phyloP scores from a whole-genome alignment of 1,139 yeast species.

The Yamadazyma sp. region DNA sequence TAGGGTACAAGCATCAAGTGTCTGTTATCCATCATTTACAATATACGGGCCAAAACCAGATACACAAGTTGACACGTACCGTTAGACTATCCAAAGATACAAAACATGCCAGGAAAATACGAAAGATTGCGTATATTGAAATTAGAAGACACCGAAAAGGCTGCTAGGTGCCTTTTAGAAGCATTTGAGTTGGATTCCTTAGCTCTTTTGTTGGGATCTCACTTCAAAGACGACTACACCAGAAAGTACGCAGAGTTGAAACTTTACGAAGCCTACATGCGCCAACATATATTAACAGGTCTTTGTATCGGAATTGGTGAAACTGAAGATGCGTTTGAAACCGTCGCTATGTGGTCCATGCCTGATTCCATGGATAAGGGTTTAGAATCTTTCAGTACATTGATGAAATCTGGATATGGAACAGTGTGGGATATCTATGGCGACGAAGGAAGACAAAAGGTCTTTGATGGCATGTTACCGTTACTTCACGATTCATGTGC shows the following conservation, averaged over 20 bases:
- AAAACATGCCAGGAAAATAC: constrained; percentile 7
- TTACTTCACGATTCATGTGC: constrained; percentile 53
- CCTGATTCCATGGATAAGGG: constrained; percentile 50
- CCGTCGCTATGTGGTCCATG: constrained; percentile 62
- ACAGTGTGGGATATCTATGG: constrained; percentile 53
- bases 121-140: constrained; percentile 29
- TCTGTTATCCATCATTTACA: too few relatives aligned
- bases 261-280: constrained; percentile 57
- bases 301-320: constrained; percentile 51
- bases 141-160: constrained; percentile 49
- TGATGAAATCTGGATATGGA: constrained; percentile 60
- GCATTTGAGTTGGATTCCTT: constrained; percentile 56
- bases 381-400: constrained; percentile 48
- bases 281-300: constrained; percentile 59
- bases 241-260: constrained; percentile 43
- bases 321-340: constrained; percentile 50
- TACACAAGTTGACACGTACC: constrained; percentile 1
- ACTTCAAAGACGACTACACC: constrained; percentile 37
- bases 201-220: constrained; percentile 47
- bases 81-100: constrained; percentile 1
- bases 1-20: too few relatives aligned
- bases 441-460: constrained; percentile 52
- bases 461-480: constrained; percentile 58
- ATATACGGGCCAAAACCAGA: neutral
- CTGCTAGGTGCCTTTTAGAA: constrained; percentile 52